phyloP scores from a whole-genome alignment of 208 protist genomes.

The Leishmania gerbilli region DNA sequence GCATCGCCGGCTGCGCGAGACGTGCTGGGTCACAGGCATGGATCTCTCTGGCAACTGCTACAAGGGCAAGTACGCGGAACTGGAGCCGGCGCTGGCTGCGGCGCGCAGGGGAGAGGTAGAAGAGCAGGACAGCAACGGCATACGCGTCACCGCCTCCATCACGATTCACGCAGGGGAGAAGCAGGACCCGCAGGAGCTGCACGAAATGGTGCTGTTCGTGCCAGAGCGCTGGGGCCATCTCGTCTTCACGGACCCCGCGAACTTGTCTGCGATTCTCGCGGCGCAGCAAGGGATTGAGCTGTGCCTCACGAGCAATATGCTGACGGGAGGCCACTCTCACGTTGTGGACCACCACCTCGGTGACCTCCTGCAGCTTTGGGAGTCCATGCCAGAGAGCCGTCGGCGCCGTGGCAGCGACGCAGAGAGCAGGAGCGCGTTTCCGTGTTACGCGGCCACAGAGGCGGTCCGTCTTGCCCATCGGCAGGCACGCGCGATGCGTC shows the following conservation, averaged over 20 bases:
- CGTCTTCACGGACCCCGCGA: constrained; percentile 61
- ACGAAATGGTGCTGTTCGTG: constrained; percentile 58
- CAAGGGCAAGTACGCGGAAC: constrained; percentile 62
- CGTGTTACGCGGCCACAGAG: constrained; percentile 12
- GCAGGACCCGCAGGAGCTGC: constrained; percentile 60
- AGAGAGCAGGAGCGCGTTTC: background rate
- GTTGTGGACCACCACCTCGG: constrained; percentile 68
- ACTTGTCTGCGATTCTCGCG: constrained; percentile 37
- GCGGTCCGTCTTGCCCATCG: constrained; percentile 1
- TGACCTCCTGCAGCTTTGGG: constrained; percentile 36
- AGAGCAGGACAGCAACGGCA: constrained; percentile 30
- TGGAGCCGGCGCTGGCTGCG: constrained; percentile 39
- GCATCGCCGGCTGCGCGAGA: constrained; percentile 34
- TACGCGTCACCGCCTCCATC: constrained; percentile 33
- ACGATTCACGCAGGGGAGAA: constrained; percentile 89
- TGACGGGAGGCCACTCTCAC: constrained; percentile 58
- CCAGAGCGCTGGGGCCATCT: constrained; percentile 84
- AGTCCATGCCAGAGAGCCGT: constrained; percentile 15
- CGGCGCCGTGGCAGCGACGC: background rate
- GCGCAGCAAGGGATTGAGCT: constrained; percentile 74
- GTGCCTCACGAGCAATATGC: constrained; percentile 85
- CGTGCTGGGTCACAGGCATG: constrained; percentile 80
- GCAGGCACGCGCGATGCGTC: background rate
- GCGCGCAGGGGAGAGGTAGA: constrained; percentile 29
- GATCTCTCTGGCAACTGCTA: constrained; percentile 91